Conservation (phyloP, 139 green algal genomes). For the Coelastrella sp. region DNA sequence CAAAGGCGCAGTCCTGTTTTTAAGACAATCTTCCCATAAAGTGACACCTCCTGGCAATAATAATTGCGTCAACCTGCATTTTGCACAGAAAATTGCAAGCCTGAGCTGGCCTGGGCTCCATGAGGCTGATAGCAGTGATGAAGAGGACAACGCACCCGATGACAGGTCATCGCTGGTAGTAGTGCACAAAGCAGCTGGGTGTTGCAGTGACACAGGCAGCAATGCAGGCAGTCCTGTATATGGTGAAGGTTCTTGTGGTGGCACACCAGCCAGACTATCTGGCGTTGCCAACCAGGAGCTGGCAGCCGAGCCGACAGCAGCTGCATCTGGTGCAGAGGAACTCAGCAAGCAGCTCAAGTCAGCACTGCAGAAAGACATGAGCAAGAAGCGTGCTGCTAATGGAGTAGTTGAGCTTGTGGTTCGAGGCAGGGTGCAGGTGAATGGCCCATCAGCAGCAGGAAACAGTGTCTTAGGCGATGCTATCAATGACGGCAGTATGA, state of each 20-base stretch:
- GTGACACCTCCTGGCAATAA: neutral
- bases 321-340: constrained; percentile 14
- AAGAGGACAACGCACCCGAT: neutral
- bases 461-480: constrained; percentile 5
- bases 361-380: constrained; percentile 10
- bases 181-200: neutral
- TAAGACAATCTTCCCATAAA: too few species aligned
- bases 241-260: neutral
- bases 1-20: too few species aligned
- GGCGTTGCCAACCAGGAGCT: neutral
- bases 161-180: neutral
- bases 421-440: neutral
- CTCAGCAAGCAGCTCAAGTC: constrained; percentile 24
- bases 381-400: neutral
- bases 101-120: neutral
- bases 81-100: neutral
- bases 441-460: neutral
- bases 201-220: neutral
- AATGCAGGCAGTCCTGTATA: neutral
- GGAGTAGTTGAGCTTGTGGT: neutral
- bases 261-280: neutral
- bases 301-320: neutral
- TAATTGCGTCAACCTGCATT: neutral
- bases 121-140: neutral
- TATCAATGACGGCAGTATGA: neutral